Evolutionary conservation across 768 basidiomycete species (phyloP), one percentile per base, ranked within the genome.

Genomic region (Hygrophoropsis aurantiaca): DNA sequence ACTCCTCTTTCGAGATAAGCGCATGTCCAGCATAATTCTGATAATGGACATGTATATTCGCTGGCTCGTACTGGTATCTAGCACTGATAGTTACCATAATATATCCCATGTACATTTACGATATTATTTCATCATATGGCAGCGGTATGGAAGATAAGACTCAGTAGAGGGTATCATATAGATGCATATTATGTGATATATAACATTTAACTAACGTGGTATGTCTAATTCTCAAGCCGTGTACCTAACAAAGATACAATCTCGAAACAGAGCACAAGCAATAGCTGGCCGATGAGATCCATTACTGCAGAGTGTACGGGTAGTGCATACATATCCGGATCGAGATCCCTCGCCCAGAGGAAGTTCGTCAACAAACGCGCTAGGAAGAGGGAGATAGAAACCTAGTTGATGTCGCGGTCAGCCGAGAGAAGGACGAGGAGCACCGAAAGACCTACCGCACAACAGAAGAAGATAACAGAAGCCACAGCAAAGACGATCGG

Each of bases 271-370:
- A 79, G 56, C 2, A 91, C 90, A 8, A 97, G 78, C 7, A 95
- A 70, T 18, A 87, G 61, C 61, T 94, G 88, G 13, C 91, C 90
- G 25, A 88, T 67, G 42, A 95, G 79, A 62, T 94, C 91, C 75
- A 94, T 85, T 35, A 91, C 60, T 1, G 93, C 90, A 10, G 90
- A 92, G 54, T 95, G 93, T 21, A 95, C 80, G 7, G 94, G 94
- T n/a, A 97, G 70, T 2, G 92, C 92, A 62, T 95, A 94, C 68
- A 88, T 84, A 62, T 97, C 94, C 5, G 94, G 94, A 62, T 97
- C 94, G 21, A 82, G 73, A 10, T 79, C 73, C 46, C 73, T 81
- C 1, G 78, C 77, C 92, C 93, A 95, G 21, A 97, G 77, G 60
- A 81, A 83, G 36, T 80, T 68, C 2, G 92, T 94, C 40, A 94